Evolutionary conservation across 768 basidiomycete species (phyloP).

Genomic region (Mycena indigotica): DNA sequence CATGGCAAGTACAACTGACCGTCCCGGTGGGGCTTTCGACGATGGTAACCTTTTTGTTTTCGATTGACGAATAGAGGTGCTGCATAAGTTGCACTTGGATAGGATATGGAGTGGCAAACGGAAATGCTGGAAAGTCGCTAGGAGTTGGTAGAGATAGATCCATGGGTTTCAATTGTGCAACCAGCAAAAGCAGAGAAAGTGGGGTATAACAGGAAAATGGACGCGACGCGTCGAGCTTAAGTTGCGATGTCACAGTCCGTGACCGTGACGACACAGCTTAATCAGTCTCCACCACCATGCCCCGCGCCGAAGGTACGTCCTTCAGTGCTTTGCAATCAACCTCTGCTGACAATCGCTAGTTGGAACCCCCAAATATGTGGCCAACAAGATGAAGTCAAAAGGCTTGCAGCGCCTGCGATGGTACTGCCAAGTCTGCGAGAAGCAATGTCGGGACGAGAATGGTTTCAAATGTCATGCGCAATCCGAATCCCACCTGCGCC

Average conservation of each 20-base stretch:
- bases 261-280: slow-evolving; percentile 8
- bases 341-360: slow-evolving; percentile 43
- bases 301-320: slow-evolving; percentile 75
- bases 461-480: slow-evolving; percentile 95
- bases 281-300: slow-evolving; percentile 51
- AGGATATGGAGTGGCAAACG: slow-evolving; percentile 77
- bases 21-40: slow-evolving; percentile 91
- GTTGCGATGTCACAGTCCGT: neutral
- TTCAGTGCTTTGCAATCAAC: neutral
- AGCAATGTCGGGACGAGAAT: slow-evolving; percentile 98
- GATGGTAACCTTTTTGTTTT: slow-evolving; percentile 73
- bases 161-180: too few relatives aligned
- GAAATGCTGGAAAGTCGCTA: slow-evolving; percentile 72
- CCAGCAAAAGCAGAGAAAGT: too few relatives aligned
- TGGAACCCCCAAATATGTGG: slow-evolving; percentile 86
- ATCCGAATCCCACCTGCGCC: slow-evolving; percentile 88
- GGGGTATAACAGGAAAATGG: too few relatives aligned
- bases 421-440: slow-evolving; percentile 99
- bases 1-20: slow-evolving; percentile 41
- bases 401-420: slow-evolving; percentile 93
- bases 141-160: slow-evolving; percentile 62
- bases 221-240: neutral
- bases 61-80: slow-evolving; percentile 80
- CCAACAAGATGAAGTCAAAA: slow-evolving; percentile 97
- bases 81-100: slow-evolving; percentile 90